Conservation (phyloP, 106 monocot species). For the Dendrobium nobile region DNA sequence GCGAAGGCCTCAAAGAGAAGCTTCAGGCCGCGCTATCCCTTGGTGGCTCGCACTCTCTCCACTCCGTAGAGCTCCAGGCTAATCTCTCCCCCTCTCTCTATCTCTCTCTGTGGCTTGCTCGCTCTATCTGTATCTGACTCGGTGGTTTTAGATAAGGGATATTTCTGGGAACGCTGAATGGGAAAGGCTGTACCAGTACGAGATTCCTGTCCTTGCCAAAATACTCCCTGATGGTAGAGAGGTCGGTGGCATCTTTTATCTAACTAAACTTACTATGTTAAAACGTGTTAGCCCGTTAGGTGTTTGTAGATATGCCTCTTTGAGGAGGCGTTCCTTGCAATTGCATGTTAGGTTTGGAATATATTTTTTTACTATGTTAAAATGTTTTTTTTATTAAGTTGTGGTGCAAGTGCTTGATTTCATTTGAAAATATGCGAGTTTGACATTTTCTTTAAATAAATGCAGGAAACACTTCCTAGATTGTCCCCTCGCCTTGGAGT, state of each 20-base stretch:
- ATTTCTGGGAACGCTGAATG: constrained; percentile 68
- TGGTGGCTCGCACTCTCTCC: constrained; percentile 43
- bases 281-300: not conserved
- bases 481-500: constrained; percentile 73
- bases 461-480: constrained; percentile 83
- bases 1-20: constrained; percentile 96
- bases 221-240: no score
- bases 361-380: not conserved
- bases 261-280: no score
- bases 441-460: not conserved
- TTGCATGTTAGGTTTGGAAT: not conserved
- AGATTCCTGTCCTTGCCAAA: no score
- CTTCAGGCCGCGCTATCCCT: constrained; percentile 71
- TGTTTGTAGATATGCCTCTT: constrained; percentile 12
- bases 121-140: not conserved
- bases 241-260: no score
- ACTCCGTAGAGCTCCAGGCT: constrained; percentile 58
- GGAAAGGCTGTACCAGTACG: no score
- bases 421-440: not conserved
- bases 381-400: not conserved
- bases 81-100: not conserved
- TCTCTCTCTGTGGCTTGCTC: constrained; percentile 1
- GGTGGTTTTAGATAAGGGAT: constrained; percentile 47
- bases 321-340: not conserved
- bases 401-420: not conserved